Conservation (phyloP, 805 yeast species). For the Wickerhamomyces xylosicus region DNA sequence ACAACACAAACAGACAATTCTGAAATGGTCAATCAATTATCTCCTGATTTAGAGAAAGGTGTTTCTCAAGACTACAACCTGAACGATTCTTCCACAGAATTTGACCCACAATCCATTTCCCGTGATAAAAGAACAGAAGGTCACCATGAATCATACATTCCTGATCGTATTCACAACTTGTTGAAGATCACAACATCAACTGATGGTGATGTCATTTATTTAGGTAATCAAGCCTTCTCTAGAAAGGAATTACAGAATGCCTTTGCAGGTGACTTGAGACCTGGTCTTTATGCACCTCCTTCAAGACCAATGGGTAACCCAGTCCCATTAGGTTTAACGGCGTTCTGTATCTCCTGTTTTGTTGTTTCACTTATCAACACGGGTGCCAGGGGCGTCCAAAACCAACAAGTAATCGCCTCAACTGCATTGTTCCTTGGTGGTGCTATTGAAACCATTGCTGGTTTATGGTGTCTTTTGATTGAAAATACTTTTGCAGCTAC, state of each 20-base stretch:
- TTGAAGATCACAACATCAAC: slow-evolving; percentile 17
- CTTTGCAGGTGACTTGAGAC: slow-evolving; percentile 47
- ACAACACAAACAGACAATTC: too few species aligned
- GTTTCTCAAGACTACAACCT: background rate
- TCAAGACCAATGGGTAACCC: slow-evolving; percentile 57
- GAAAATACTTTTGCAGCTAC: slow-evolving; percentile 73
- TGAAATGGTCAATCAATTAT: too few species aligned
- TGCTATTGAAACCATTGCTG: slow-evolving; percentile 58
- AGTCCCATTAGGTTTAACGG: slow-evolving; percentile 64
- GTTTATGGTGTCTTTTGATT: slow-evolving; percentile 65
- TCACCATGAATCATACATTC: slow-evolving; percentile 1
- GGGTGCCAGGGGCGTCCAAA: slow-evolving; percentile 57
- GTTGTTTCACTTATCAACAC: slow-evolving; percentile 54
- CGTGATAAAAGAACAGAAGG: background rate
- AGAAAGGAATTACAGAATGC: slow-evolving; percentile 50
- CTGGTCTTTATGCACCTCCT: slow-evolving; percentile 34
- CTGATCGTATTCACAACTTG: slow-evolving; percentile 7
- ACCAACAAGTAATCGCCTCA: slow-evolving; percentile 53
- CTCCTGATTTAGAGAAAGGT: background rate
- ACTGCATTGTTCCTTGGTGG: slow-evolving; percentile 68
- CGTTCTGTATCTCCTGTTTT: slow-evolving; percentile 48
- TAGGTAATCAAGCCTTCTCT: slow-evolving; percentile 32
- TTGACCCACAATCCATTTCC: slow-evolving; percentile 6
- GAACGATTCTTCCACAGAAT: slow-evolving; percentile 12
- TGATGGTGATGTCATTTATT: slow-evolving; percentile 27